Evolutionary conservation across 768 basidiomycete species (phyloP).

Genomic region (Termitomyces sp.): DNA sequence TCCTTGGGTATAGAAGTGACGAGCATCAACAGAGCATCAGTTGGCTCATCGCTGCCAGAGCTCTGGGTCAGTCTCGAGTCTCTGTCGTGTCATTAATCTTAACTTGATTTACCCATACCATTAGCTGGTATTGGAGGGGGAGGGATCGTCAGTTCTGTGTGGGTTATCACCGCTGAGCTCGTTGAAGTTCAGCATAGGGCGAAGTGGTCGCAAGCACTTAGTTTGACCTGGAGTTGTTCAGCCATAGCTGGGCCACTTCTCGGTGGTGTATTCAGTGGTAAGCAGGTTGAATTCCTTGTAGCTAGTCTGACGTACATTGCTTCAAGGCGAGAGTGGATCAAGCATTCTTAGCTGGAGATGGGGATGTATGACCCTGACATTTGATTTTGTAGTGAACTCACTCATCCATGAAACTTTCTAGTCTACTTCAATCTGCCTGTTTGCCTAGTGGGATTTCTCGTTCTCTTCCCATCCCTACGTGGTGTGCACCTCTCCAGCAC

Average conservation of each 20-base stretch:
- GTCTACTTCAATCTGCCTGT: conserved; percentile 85
- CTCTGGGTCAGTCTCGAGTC: conserved; percentile 29
- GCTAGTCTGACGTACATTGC: conserved; percentile 12
- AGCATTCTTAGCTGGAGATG: conserved; percentile 69
- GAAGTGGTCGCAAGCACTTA: conserved; percentile 83
- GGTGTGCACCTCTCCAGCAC: conserved; percentile 44
- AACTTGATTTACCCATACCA: not conserved
- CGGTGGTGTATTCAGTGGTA: conserved; percentile 81
- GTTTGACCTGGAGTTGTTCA: conserved; percentile 84
- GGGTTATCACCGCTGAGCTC: conserved; percentile 85
- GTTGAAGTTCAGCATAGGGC: conserved; percentile 68
- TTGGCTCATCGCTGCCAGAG: conserved; percentile 68
- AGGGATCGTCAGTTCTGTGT: conserved; percentile 81
- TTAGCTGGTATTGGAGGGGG: conserved; percentile 81
- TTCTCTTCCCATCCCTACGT: conserved; percentile 61
- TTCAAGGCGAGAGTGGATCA: conserved; percentile 27
- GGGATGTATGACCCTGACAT: conserved; percentile 62
- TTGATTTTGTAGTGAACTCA: conserved; percentile 10
- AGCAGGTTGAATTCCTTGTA: conserved; percentile 19
- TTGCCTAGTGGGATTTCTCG: conserved; percentile 54
- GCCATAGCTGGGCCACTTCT: conserved; percentile 80
- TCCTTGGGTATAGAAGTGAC: conserved; percentile 16
- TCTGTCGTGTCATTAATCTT: not conserved
- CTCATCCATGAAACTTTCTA: conserved; percentile 26
- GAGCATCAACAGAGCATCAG: conserved; percentile 38